Evolutionary conservation across 768 basidiomycete species (phyloP).

Genomic region (Pleurotus ostreatus): DNA sequence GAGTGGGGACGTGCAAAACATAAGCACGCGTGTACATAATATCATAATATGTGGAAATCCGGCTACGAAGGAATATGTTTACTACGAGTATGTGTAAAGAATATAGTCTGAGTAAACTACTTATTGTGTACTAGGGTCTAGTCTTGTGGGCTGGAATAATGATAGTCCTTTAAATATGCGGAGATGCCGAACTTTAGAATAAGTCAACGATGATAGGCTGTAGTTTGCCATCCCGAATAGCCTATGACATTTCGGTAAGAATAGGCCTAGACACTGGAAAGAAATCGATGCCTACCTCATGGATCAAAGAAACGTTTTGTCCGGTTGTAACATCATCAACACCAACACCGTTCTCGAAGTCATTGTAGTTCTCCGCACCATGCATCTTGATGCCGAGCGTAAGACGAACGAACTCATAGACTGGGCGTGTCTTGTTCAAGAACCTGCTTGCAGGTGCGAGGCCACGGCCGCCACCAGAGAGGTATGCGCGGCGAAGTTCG

Average conservation of each 20-base stretch:
- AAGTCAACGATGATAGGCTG: constrained; percentile 39
- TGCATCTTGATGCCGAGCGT: constrained; percentile 78
- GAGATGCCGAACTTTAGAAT: constrained; percentile 17
- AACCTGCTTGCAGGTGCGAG: constrained; percentile 61
- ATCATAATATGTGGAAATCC: too few relatives aligned
- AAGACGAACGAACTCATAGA: constrained; percentile 76
- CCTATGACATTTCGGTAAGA: constrained; percentile 20
- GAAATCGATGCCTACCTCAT: constrained; percentile 51
- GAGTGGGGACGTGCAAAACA: too few relatives aligned
- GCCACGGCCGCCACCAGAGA: constrained; percentile 49
- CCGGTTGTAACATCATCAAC: constrained; percentile 68
- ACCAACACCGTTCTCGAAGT: constrained; percentile 59
- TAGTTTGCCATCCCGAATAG: constrained; percentile 51
- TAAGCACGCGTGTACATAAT: too few relatives aligned
- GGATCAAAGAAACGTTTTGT: constrained; percentile 67
- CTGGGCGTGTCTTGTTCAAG: constrained; percentile 62
- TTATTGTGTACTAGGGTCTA: too few relatives aligned
- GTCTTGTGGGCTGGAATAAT: too few relatives aligned
- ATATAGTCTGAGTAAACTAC: too few relatives aligned
- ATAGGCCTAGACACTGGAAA: neutral
- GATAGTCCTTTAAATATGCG: too few relatives aligned
- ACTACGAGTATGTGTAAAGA: too few relatives aligned
- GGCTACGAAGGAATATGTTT: too few relatives aligned
- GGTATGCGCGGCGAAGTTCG: constrained; percentile 48
- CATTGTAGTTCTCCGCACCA: constrained; percentile 65